Evolutionary conservation across 148 eudicot species (phyloP).

Genomic region (Rhododendron vialii): DNA sequence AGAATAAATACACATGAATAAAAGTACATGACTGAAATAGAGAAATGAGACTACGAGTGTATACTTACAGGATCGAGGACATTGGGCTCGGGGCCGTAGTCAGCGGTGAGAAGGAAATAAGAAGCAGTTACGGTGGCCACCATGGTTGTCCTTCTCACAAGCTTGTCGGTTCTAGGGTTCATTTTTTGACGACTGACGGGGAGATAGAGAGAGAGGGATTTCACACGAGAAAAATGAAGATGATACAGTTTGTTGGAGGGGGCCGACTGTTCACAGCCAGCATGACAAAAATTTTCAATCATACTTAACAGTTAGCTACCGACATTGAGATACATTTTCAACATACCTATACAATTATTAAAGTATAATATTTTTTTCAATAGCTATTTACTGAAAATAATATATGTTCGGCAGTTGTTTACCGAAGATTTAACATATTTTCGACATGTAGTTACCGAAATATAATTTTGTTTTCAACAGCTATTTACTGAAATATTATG

Average conservation of each 20-base stretch:
- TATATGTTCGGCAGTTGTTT: too few species aligned
- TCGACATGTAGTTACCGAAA: too few species aligned
- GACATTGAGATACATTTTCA: too few species aligned
- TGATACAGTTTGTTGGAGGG: not conserved
- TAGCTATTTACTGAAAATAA: too few species aligned
- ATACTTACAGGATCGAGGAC: slow-evolving; percentile 64
- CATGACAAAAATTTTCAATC: too few species aligned
- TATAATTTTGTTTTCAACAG: too few species aligned
- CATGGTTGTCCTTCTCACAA: slow-evolving; percentile 74
- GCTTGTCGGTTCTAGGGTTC: slow-evolving; percentile 58
- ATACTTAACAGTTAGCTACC: too few species aligned
- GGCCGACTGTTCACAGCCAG: not conserved
- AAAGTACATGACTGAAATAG: not conserved
- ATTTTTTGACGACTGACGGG: slow-evolving; percentile 16
- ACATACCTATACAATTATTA: too few species aligned
- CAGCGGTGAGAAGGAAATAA: slow-evolving; percentile 73
- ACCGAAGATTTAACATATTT: too few species aligned
- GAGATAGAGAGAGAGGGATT: not conserved
- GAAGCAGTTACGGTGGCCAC: slow-evolving; percentile 53
- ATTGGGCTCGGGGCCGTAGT: slow-evolving; percentile 65
- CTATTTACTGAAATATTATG: too few species aligned
- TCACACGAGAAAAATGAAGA: not conserved
- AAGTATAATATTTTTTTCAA: too few species aligned
- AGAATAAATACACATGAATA: not conserved
- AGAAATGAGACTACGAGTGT: not conserved